These are phyloP conservation scores for Yarrowia sp. DNA, from an alignment of 805 yeast species.

Conservation along the genomic window DNA sequence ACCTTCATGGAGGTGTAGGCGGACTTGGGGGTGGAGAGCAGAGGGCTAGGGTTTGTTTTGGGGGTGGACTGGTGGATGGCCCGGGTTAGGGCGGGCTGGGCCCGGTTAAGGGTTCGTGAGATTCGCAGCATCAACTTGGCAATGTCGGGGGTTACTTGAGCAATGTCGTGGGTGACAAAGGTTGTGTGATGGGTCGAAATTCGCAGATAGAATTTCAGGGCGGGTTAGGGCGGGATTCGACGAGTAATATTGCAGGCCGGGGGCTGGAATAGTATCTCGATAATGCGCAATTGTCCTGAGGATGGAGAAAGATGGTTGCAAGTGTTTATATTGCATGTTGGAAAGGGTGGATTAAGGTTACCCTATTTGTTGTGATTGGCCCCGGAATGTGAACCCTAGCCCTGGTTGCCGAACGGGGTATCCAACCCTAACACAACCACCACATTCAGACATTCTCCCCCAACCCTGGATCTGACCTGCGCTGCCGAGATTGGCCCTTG, in stretches of 20 bases:
- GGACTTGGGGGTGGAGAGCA: constrained; percentile 45
- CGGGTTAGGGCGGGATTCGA: neutral
- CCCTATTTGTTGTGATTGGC: constrained; percentile 22
- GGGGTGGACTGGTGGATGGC: constrained; percentile 46
- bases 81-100: constrained; percentile 40
- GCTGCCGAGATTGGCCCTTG: no score
- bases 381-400: constrained; percentile 1
- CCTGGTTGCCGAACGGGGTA: no score
- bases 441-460: no score
- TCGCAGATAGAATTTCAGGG: neutral
- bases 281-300: neutral
- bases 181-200: neutral
- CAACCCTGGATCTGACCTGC: no score
- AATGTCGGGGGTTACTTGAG: neutral
- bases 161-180: neutral
- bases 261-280: no score
- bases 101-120: constrained; percentile 1
- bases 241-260: no score
- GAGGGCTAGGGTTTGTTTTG: constrained; percentile 48
- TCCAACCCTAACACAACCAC: no score
- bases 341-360: neutral
- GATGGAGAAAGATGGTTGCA: neutral
- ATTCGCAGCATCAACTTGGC: constrained; percentile 14
- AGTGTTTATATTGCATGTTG: constrained; percentile 9
- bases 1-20: constrained; percentile 56